Base-by-base conservation (phyloP, 257 asterid species). In the Fraxinus pennsylvanica region DNA sequence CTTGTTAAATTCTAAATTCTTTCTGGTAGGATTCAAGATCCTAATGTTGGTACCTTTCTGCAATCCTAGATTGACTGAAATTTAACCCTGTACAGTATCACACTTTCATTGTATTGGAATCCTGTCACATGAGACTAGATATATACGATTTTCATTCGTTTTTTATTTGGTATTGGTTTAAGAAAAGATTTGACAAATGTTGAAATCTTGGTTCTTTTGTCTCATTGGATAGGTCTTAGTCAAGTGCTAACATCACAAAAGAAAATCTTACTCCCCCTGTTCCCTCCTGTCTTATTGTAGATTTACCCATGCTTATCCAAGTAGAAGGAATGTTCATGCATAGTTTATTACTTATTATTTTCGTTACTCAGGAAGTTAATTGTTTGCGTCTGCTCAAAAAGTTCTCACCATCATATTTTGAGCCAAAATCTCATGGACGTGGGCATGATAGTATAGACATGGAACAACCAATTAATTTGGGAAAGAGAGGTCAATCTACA, bases 311-410 rank as follows among this genome's bases (percentile, higher is more conserved):
- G 6, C 68, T 47, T 17, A 29, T 15, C 13, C 36, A 29, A 75
- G 54, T 76, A 65, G 15, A 72, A n/a, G 43, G 45, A 50, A 38
- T 32, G 41, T 78, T 80, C 50, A 25, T 66, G 66, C 47, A 74
- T 36, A 38, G 29, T 67, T 76, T 73, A 61, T 68, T 69, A 29
- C 79, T 39, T 13, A 36, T 63, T 36, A 78, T 71, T 33, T 76
- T 76, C 73, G n/a, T 57, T 32, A n/a, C 39, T 69, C 86, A 94
- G 99, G 90, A 85, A 84, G 96, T 88, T 78, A 79, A 82, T 76
- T 95, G 99, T 84, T 80, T 95, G 80, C 96, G 94, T 69, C 90
- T 95, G 70, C 86, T 93, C 79, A 89, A 81, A 87, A 87, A 87
- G 84, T 93, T 95, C 82, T 91, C 97, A 68, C 93, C 92, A 43